Base-by-base conservation (phyloP, 768 basidiomycete genomes). In the Ramaria rubella region DNA sequence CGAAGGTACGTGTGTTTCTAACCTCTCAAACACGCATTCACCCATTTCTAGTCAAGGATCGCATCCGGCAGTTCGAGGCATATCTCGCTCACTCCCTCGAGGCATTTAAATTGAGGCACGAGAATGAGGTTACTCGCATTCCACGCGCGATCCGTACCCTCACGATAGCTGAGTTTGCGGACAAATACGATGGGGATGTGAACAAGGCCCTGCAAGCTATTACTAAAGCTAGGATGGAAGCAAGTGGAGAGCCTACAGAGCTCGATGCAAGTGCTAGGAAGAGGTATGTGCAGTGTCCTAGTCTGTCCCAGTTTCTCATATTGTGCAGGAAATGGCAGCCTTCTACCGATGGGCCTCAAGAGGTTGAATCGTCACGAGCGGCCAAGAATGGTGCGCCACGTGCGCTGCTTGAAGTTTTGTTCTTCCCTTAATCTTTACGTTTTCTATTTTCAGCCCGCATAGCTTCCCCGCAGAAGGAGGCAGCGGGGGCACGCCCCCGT, bases 141-240 rank as follows among this genome's bases (percentile, higher is more conserved):
- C 89, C 88, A 0, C 87, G 82, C 63, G 80, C 83, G 60, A 83
- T 91, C 33, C 80, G 87, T 31, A 71, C 71, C 27, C 82, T 90
- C 68, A 80, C 82, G 14, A 82, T 91, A 78, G 80, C 80, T 60
- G 87, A 90, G 43, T 89, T 91, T 67, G 84, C 82, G 17, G 80
- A 81, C 58, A 87, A 86, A 65, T 90, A 90, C 69, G 75, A 84
- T 52, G 89, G 86, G 2, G 83, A 89, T 62, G 73, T 88, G 24
- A 86, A 88, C 64, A 80, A 79, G 8, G 86, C 85, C 38, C 69
- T 88, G 58, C 76, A 82, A 58, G 87, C 84, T 1, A 68, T 85
- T 49, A 85, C 86, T 69, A 82, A 77, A 64, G 85, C 86, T 58
- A 75, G 76, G 55, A 71, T 88, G 56, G 73, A 72, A n/a, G 60